Evolutionary conservation across 2,329 filamentous ascomycete species (phyloP).

Genomic region (Colletotrichum euphorbiae): DNA sequence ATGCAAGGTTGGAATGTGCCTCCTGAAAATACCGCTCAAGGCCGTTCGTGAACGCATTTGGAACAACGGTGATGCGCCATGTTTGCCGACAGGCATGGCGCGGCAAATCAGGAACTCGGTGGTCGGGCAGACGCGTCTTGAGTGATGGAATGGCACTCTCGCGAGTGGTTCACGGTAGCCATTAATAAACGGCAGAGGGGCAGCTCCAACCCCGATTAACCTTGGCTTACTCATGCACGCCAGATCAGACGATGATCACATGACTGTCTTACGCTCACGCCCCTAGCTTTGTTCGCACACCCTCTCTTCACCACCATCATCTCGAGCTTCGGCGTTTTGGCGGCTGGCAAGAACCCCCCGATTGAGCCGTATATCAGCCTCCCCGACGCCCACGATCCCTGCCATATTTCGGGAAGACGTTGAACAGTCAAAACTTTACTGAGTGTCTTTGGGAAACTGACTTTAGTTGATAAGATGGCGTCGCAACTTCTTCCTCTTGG

Average conservation of each 20-base stretch:
- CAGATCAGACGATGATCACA: constrained; percentile 48
- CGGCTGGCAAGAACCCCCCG: constrained; percentile 15
- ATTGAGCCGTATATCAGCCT: constrained; percentile 10
- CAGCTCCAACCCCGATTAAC: constrained; percentile 5
- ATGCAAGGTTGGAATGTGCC: not conserved
- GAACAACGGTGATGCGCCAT: constrained; percentile 49
- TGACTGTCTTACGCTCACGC: constrained; percentile 31
- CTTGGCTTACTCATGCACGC: constrained; percentile 51
- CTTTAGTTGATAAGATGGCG: constrained; percentile 63
- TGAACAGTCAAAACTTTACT: not conserved
- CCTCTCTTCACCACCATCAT: constrained; percentile 22
- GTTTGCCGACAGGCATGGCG: constrained; percentile 48
- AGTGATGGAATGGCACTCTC: constrained; percentile 16
- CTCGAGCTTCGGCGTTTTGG: constrained; percentile 27
- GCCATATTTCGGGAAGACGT: not conserved
- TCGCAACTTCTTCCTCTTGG: constrained; percentile 80
- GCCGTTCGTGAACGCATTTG: constrained; percentile 42
- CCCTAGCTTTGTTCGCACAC: constrained; percentile 1
- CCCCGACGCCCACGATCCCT: constrained; percentile 10
- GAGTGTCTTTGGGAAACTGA: not conserved
- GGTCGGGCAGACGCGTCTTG: constrained; percentile 49
- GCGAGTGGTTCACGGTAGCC: constrained; percentile 12
- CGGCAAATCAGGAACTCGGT: constrained; percentile 31
- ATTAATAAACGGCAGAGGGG: constrained; percentile 16
- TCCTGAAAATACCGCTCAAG: constrained; percentile 37